These are phyloP conservation scores for Purshia tridentata DNA, from an alignment of 306 rosid species.

Conservation along the genomic window DNA sequence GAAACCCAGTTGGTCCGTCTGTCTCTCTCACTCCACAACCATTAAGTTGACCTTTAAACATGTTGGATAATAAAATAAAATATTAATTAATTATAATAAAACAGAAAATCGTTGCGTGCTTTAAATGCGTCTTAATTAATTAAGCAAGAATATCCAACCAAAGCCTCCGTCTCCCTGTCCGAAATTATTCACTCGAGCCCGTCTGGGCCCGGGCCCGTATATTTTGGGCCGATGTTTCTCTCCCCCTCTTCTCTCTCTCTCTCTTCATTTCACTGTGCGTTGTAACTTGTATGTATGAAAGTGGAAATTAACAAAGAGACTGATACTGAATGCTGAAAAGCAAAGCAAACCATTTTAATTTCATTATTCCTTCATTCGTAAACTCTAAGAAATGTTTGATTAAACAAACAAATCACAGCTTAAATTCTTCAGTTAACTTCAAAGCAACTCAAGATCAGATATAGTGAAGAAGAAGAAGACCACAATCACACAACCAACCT, in stretches of 20 bases:
- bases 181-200: neutral
- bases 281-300: neutral
- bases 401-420: slow-evolving; percentile 24
- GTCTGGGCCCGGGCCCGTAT: slow-evolving; percentile 18
- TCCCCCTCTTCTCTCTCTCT: neutral
- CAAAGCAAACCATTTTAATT: neutral
- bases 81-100: neutral
- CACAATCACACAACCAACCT: neutral
- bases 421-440: slow-evolving; percentile 6
- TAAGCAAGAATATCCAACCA: too few relatives aligned
- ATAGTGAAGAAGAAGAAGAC: neutral
- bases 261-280: neutral
- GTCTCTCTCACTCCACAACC: slow-evolving; percentile 15
- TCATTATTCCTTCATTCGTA: slow-evolving; percentile 31
- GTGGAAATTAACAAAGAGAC: slow-evolving; percentile 1
- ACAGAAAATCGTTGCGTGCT: neutral
- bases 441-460: neutral
- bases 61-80: neutral
- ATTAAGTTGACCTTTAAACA: slow-evolving; percentile 8
- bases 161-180: slow-evolving; percentile 10
- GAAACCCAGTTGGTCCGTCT: slow-evolving; percentile 14
- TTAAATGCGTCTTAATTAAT: neutral
- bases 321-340: neutral
- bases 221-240: slow-evolving; percentile 23
- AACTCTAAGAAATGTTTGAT: slow-evolving; percentile 55